Base-by-base conservation (phyloP, 208 protist species). In the Tritrichomonas musculus region DNA sequence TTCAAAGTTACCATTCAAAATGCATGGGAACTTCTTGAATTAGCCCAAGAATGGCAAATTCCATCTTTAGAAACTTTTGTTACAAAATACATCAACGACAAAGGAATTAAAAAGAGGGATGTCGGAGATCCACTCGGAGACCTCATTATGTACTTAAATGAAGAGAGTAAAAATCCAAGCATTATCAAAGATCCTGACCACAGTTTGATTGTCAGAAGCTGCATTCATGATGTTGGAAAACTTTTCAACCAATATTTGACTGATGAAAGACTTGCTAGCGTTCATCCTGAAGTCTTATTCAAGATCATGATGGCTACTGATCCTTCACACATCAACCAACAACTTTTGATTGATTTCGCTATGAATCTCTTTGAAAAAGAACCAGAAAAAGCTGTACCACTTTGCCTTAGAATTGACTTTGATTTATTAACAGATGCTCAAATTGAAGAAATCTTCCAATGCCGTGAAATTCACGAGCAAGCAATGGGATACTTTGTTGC, bases 61-160 rank as follows among this genome's bases (percentile, higher is more conserved):
- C 69, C 69, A 75, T 75, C 69, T 44, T 44, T 75, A 13, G 69
- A 75, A 75, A n/a, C n/a, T n/a, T n/a, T n/a, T n/a, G n/a, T n/a
- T n/a, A n/a, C n/a, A n/a, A n/a, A n/a, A n/a, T n/a, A n/a, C n/a
- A n/a, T n/a, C n/a, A 75, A 75, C 69, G 69, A 75, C 8, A 0
- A 33, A n/a, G 8, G 44, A 13, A 75, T 75, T 17, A n/a, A n/a
- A n/a, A n/a, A n/a, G n/a, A n/a, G n/a, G n/a, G n/a, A n/a, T n/a
- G n/a, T n/a, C n/a, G n/a, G n/a, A n/a, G 69, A 75, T n/a, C 69
- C 69, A 75, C 33, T 75, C 17, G 33, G 44, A n/a, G 69, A 75
- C 41, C 33, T 75, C n/a, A 75, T 75, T 44, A n/a, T n/a, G n/a
- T n/a, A n/a, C n/a, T n/a, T n/a, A n/a, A n/a, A n/a, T n/a, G 69